Evolutionary conservation across 2,329 filamentous ascomycete genomes (phyloP).

Genomic region (Neofusicoccum ribis): DNA sequence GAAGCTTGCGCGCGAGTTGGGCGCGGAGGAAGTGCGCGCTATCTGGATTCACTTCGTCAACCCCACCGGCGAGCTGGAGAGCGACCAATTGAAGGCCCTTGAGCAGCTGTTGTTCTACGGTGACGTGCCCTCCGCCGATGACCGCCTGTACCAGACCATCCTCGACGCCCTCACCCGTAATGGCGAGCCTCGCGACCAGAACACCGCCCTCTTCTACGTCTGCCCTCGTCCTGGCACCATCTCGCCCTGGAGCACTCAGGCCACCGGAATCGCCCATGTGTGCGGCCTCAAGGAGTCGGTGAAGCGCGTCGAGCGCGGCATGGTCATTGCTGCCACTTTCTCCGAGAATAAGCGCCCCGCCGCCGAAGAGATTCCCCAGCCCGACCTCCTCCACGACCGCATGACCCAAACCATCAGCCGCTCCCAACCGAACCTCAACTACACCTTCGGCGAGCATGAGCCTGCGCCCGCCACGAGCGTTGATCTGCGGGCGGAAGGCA

Average conservation of each 20-base stretch:
- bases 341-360: conserved; percentile 47
- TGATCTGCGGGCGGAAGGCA: conserved; percentile 66
- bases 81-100: conserved; percentile 52
- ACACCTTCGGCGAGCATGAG: conserved; percentile 75
- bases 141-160: conserved; percentile 46
- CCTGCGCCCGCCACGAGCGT: conserved; percentile 71
- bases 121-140: conserved; percentile 49
- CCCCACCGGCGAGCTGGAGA: conserved; percentile 39
- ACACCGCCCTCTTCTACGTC: conserved; percentile 66
- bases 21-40: conserved; percentile 49
- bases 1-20: conserved; percentile 47
- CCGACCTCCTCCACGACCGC: conserved; percentile 80
- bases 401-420: conserved; percentile 87
- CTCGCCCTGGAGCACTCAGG: conserved; percentile 97
- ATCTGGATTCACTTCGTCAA: conserved; percentile 55
- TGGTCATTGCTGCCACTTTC: conserved; percentile 69
- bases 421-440: conserved; percentile 65
- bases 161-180: conserved; percentile 51
- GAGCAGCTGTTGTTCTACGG: conserved; percentile 64
- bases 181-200: conserved; percentile 51
- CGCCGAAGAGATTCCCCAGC: conserved; percentile 57
- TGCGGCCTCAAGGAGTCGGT: conserved; percentile 75
- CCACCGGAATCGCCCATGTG: conserved; percentile 88
- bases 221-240: conserved; percentile 77
- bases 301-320: conserved; percentile 82